phyloP scores from a whole-genome alignment of 1,139 yeast species.

The Debaryomyces subglobosus region DNA sequence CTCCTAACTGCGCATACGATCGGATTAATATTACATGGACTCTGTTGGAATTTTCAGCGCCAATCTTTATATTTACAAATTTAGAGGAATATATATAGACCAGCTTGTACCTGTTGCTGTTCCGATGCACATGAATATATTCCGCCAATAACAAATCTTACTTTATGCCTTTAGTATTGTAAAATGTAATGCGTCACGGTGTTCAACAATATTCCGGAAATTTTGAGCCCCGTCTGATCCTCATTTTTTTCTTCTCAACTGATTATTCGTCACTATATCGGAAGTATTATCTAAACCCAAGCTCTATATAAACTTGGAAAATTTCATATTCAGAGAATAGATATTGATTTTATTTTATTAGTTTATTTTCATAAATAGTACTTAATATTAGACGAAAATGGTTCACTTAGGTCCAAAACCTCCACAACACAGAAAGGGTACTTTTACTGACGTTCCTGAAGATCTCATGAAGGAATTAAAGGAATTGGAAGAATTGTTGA shows the following conservation, averaged over 20 bases:
- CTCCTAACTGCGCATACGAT: constrained; percentile 1
- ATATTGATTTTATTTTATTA: background rate
- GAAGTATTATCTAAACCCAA: background rate
- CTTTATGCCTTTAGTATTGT: background rate
- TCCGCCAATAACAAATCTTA: background rate
- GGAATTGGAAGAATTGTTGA: constrained; percentile 63
- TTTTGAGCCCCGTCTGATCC: background rate
- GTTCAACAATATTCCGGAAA: background rate
- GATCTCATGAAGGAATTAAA: constrained; percentile 61
- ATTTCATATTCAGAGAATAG: background rate
- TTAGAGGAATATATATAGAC: background rate
- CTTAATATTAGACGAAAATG: constrained; percentile 40
- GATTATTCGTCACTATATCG: background rate
- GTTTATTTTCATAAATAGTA: background rate
- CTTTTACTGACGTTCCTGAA: constrained; percentile 75
- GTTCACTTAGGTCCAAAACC: constrained; percentile 84
- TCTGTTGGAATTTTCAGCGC: background rate
- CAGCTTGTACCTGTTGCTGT: background rate
- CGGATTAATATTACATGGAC: background rate
- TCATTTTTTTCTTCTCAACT: background rate
- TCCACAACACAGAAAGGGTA: constrained; percentile 81
- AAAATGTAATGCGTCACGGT: background rate
- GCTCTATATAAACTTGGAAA: background rate
- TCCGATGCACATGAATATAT: background rate
- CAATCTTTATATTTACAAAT: background rate